Conservation (phyloP, 371 early-diverging fungal genomes). For the Circinella minor region DNA sequence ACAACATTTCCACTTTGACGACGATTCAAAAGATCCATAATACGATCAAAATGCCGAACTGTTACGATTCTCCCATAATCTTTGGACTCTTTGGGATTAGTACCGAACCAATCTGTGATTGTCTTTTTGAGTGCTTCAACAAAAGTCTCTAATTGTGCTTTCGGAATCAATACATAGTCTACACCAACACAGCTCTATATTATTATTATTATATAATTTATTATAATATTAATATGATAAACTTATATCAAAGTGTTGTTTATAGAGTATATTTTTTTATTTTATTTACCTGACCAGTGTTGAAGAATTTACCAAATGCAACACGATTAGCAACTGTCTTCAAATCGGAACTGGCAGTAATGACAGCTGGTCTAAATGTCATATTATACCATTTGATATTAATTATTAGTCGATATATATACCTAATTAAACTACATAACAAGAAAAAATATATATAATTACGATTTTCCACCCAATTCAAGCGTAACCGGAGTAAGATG, state of each 20-base stretch:
- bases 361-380: constrained; percentile 61
- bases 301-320: constrained; percentile 80
- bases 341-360: constrained; percentile 70
- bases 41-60: constrained; percentile 71
- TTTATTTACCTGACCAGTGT: constrained; percentile 74
- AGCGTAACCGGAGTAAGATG: constrained; percentile 76
- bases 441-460: constrained; percentile 9
- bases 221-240: not conserved
- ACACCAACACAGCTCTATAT: constrained; percentile 80
- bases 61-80: constrained; percentile 75
- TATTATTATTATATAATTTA: not conserved
- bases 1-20: constrained; percentile 52
- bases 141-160: constrained; percentile 50
- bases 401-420: no score
- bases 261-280: not conserved
- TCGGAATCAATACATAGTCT: constrained; percentile 79
- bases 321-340: constrained; percentile 71
- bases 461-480: constrained; percentile 88
- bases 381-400: no score
- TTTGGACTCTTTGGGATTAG: constrained; percentile 49
- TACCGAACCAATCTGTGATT: constrained; percentile 52
- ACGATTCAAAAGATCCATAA: constrained; percentile 55
- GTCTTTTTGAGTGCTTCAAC: constrained; percentile 53
- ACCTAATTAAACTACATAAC: no score
- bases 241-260: not conserved